These are phyloP conservation scores for Rosa hybrid DNA, from an alignment of 331 rosid genomes.

Conservation along the genomic window DNA sequence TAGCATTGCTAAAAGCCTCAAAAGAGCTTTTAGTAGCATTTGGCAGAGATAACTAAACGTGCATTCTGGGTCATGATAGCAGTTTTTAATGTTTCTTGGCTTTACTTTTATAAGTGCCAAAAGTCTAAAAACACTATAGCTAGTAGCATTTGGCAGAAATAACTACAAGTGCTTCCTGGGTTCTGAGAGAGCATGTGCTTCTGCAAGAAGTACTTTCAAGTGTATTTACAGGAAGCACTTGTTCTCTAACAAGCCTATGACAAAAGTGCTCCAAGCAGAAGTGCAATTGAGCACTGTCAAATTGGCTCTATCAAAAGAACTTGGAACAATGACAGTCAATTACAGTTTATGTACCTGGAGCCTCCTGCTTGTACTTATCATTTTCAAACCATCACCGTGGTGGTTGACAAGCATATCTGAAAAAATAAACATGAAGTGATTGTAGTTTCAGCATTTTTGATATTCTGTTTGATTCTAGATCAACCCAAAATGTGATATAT, in stretches of 20 bases:
- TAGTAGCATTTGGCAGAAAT: background rate
- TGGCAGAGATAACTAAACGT: background rate
- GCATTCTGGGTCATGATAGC: background rate
- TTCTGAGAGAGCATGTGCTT: background rate
- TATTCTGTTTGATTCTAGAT: background rate
- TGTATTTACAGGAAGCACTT: background rate
- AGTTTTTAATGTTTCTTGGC: background rate
- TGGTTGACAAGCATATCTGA: constrained; percentile 35
- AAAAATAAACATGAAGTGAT: background rate
- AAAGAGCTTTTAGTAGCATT: background rate
- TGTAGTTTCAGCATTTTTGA: background rate
- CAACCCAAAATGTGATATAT: background rate
- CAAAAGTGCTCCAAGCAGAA: background rate
- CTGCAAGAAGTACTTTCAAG: background rate
- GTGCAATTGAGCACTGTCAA: background rate
- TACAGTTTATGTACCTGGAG: constrained; percentile 50
- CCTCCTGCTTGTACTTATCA: constrained; percentile 43
- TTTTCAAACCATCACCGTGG: constrained; percentile 31
- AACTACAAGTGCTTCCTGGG: background rate
- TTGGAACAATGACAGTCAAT: background rate
- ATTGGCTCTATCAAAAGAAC: background rate
- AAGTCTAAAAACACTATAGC: background rate
- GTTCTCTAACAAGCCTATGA: background rate
- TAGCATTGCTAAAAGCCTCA: background rate
- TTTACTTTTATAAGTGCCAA: background rate